Evolutionary conservation across 208 protist genomes (phyloP), one percentile per base, ranked within the genome.

Genomic region (Tritrichomonas musculus): DNA sequence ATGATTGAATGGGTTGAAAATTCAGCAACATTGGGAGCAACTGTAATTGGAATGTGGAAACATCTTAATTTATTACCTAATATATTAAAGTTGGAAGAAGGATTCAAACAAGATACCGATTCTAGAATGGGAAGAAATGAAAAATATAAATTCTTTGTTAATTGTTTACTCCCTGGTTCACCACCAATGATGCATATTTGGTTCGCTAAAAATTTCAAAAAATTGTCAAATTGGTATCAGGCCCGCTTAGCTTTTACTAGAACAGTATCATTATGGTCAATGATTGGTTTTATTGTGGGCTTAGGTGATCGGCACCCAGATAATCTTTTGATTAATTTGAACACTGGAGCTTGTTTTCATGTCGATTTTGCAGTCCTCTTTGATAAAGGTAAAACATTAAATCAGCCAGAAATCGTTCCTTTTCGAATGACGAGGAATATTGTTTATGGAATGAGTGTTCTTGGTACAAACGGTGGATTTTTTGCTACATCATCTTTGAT

Each of bases 341-440:
- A 75, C 44, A 95, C 66, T 50, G 64, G 93, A 39, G 55, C 73
- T n/a, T 94, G 92, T 66, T 92, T 97, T 25, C 96, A 97, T 92
- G 96, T 98, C 1, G 97, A 98, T 96, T 98, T 99, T 94, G 97
- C 96, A 0, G 98, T 97, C 94, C 96, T 99, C 94, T 99, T 99
- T 94, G 98, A 99, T 94, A 98, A 98, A 92, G 98, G 97, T 27
- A 96, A 98, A 95, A 96, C 95, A 41, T 96, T 99, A 0, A 93
- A 96, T 49, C 95, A 98, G 17, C 97, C 97, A 0, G 98, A 99
- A 95, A 94, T 95, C 41, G 98, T 99, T 55, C 98, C 98, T 30
- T 99, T 99, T 95, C 96, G 98, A 36, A 96, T 99, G 0, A 99
- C 98, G 25, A 97, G 97, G 92, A 99, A 99, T 94, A 93, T 99